Conservation (phyloP, 805 yeast species). For the Zygosaccharomyces bisporus region DNA sequence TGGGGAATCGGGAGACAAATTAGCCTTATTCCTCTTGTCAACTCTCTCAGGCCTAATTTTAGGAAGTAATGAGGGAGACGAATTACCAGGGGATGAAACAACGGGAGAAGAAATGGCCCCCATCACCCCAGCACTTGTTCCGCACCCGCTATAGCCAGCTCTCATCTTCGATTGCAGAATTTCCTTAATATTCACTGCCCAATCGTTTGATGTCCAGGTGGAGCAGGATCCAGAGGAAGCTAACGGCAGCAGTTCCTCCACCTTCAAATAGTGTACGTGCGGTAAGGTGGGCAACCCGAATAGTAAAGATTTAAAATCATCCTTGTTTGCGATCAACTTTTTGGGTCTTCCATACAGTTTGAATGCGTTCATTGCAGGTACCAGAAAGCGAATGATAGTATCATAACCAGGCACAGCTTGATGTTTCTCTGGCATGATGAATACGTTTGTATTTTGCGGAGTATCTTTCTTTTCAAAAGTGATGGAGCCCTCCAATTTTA, state of each 20-base stretch:
- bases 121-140: slow-evolving; percentile 58
- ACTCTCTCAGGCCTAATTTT: slow-evolving; percentile 9
- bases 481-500: slow-evolving; percentile 83
- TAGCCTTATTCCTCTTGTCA: slow-evolving; percentile 3
- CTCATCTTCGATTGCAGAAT: slow-evolving; percentile 50
- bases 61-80: slow-evolving; percentile 18
- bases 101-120: slow-evolving; percentile 56
- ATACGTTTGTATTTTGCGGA: slow-evolving; percentile 46
- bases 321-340: slow-evolving; percentile 55
- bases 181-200: slow-evolving; percentile 56
- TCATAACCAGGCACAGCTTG: slow-evolving; percentile 69
- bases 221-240: slow-evolving; percentile 35
- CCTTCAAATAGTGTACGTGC: slow-evolving; percentile 55
- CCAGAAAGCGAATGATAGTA: slow-evolving; percentile 63
- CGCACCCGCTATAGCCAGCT: slow-evolving; percentile 73
- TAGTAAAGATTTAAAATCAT: slow-evolving; percentile 50
- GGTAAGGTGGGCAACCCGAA: slow-evolving; percentile 77
- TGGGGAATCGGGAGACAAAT: background rate
- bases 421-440: slow-evolving; percentile 67
- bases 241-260: slow-evolving; percentile 52
- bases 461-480: slow-evolving; percentile 49
- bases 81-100: slow-evolving; percentile 31
- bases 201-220: slow-evolving; percentile 56
- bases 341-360: slow-evolving; percentile 71
- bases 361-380: slow-evolving; percentile 69